Evolutionary conservation across 768 basidiomycete species (phyloP).

Genomic region (Boletales sp.): DNA sequence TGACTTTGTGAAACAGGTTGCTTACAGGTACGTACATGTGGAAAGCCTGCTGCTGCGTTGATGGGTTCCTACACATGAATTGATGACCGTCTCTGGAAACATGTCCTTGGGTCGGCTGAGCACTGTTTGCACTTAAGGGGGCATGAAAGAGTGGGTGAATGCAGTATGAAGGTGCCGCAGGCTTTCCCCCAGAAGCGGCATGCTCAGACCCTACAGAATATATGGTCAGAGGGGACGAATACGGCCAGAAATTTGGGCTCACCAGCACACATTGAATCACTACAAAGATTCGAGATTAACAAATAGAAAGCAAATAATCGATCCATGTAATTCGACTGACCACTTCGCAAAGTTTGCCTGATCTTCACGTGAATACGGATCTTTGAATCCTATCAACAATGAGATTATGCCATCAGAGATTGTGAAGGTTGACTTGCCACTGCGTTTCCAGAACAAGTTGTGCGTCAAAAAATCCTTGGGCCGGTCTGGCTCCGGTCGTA

Average conservation of each 20-base stretch:
- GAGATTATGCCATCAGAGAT: not conserved
- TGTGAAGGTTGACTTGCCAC: constrained; percentile 34
- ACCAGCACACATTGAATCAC: constrained; percentile 55
- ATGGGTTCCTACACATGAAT: constrained; percentile 52
- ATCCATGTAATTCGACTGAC: constrained; percentile 25
- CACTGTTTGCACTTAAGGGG: constrained; percentile 19
- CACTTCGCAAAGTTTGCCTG: constrained; percentile 50
- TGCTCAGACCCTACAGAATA: constrained; percentile 47
- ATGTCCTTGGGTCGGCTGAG: constrained; percentile 36
- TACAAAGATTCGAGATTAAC: constrained; percentile 11
- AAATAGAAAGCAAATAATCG: not conserved
- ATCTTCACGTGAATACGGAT: constrained; percentile 58
- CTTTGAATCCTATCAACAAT: constrained; percentile 49
- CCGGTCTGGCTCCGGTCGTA: constrained; percentile 43
- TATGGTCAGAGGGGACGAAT: not conserved
- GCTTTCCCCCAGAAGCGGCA: constrained; percentile 30
- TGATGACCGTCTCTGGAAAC: constrained; percentile 54
- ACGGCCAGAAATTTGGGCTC: not conserved
- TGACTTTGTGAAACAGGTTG: not conserved
- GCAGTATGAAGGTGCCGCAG: constrained; percentile 51
- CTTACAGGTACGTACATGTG: constrained; percentile 47
- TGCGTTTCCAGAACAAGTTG: constrained; percentile 51
- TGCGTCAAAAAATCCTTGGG: constrained; percentile 58
- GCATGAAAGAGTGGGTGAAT: constrained; percentile 53
- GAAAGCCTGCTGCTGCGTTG: constrained; percentile 45